Evolutionary conservation across 2,329 filamentous ascomycete genomes (phyloP).

Genomic region (Penicillium sp.): DNA sequence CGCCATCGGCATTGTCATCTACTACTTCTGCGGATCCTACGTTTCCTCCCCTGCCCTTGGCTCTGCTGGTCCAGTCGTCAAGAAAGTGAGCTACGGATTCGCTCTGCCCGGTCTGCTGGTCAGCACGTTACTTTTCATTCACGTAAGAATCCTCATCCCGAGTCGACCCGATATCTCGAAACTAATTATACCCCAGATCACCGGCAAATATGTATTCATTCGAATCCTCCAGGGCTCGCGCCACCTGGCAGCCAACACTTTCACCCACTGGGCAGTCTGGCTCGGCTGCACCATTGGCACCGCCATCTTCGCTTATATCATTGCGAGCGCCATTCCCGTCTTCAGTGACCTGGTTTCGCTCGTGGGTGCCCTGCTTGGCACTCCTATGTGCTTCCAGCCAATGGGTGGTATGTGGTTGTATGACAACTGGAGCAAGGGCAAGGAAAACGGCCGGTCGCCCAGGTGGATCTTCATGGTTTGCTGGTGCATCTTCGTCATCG

Average conservation of each 20-base stretch:
- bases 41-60: slow-evolving; percentile 61
- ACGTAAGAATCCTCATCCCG: slow-evolving; percentile 13
- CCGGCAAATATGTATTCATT: slow-evolving; percentile 23
- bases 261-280: slow-evolving; percentile 22
- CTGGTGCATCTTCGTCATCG: slow-evolving; percentile 37
- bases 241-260: slow-evolving; percentile 20
- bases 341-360: slow-evolving; percentile 24
- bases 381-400: slow-evolving; percentile 26
- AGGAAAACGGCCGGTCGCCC: slow-evolving; percentile 14
- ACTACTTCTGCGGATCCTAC: slow-evolving; percentile 61
- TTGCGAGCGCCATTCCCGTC: slow-evolving; percentile 25
- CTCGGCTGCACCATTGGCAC: slow-evolving; percentile 17
- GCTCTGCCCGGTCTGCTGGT: slow-evolving; percentile 32
- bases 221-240: slow-evolving; percentile 17
- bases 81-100: slow-evolving; percentile 48
- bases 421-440: slow-evolving; percentile 38
- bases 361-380: slow-evolving; percentile 23
- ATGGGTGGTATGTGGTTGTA: slow-evolving; percentile 47
- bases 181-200: slow-evolving; percentile 6
- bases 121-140: slow-evolving; percentile 20
- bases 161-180: too few relatives aligned
- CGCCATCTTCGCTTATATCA: slow-evolving; percentile 21
- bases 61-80: slow-evolving; percentile 56
- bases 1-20: slow-evolving; percentile 60
- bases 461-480: slow-evolving; percentile 19